Evolutionary conservation across 768 basidiomycete species (phyloP), one percentile per base, ranked within the genome.

Genomic region (Tulasnella sp.): DNA sequence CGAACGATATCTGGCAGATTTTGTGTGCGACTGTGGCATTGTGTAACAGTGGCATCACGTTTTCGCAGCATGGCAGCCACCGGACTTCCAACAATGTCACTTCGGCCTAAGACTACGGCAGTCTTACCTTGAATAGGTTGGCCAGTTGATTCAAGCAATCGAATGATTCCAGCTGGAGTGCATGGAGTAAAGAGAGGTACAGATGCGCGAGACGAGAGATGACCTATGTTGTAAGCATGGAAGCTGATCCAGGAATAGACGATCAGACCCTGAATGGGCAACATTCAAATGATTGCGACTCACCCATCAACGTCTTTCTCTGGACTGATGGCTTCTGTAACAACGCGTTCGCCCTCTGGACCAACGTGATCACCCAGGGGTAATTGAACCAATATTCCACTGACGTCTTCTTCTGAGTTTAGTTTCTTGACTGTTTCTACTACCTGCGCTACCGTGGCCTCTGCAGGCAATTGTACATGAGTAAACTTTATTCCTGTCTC

Each of bases 241-340:
- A 99, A 99, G 24, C 93, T 91, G 56, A 45, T 31, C 31, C 8
- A 16, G 16, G n/a, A 33, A 13, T 15, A 28, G 8, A 20, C 2
- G 20, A 40, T 19, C 3, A 12, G 8, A n/a, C 5, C 20, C 5
- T 45, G 16, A n/a, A 15, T 31, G 22, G 20, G n/a, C 48, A 20
- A 51, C 24, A 27, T 3, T 28, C 53, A 46, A 44, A 35, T 29
- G 32, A 37, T 13, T 33, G n/a, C 40, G 5, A 66, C 73, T 50
- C 59, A 91, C 88, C 91, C 95, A 65, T 99, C 95, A 54, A 99
- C 83, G 59, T 99, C 95, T 69, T 99, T 99, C 64, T 82, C 76
- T 15, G 90, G 89, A 53, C 79, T 84, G 54, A 99, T 79, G 9
- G 88, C 82, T 66, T 98, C 93, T n/a, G 91, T 96, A 46, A 99